Evolutionary conservation across 2,329 filamentous ascomycete genomes (phyloP), one percentile per base, ranked within the genome.

Genomic region (Hypoxylon sp.): DNA sequence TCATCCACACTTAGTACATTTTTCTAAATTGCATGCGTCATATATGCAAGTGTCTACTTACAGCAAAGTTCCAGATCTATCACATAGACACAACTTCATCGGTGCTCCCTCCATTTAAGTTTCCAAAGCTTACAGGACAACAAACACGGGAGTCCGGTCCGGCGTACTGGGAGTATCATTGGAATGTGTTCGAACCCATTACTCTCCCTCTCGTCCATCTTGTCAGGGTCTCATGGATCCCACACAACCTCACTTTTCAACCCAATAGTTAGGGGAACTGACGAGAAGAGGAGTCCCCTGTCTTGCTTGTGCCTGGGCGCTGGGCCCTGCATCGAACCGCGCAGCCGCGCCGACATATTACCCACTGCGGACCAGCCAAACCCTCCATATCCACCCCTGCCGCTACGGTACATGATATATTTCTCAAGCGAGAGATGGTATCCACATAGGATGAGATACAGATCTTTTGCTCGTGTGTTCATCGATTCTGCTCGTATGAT

Each of bases 331-430:
- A 46, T 48, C 46, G 24, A 53, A 53, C 50, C 46, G 46, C 46
- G 46, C 37, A 53, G 39, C 34, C 50, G 50, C 37, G 34, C 50
- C 50, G 50, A 43, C 50, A 48, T 56, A 26, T 56, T 30, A 30
- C 32, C 54, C 44, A 47, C 34, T 19, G 22, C 15, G 43, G 20
- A 34, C 19, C 53, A 56, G 20, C 49, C 20, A 30, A 46, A 30
- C 17, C 15, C 43, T n/a, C 37, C 15, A 26, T 32, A 37, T 53
- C 6, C 3, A 53, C 50, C 37, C 50, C 50, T 53, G 37, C 37
- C 26, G 37, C 19, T 17, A 41, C 26, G 19, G 15, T 49, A 49
- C 48, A 11, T 37, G 32, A 37, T 37, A 34, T 52, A 28, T 39
- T 52, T 41, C 34, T 22, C 30, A 51, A 17, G 39, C 32, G 15